These are phyloP conservation scores for Pythium rhizo-oryzae DNA, from an alignment of 352 stramenopile species.

Conservation along the genomic window DNA sequence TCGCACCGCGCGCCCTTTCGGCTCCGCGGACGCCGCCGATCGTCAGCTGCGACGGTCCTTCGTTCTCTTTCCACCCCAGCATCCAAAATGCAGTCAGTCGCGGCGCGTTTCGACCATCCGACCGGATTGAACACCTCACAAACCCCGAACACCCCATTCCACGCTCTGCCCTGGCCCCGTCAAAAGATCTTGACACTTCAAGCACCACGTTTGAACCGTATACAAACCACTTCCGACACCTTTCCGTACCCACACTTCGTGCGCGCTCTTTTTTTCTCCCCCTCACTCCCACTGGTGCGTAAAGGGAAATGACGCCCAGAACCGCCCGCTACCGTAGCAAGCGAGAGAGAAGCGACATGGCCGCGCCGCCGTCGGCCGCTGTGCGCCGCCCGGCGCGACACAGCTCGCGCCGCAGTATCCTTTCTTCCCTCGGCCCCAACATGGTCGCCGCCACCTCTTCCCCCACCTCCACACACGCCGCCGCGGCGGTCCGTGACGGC, in stretches of 20 bases:
- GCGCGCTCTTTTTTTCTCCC: too few relatives aligned
- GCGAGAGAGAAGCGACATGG: slow-evolving; percentile 14
- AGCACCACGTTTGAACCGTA: not conserved
- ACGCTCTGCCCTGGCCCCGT: not conserved
- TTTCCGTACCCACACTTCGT: not conserved
- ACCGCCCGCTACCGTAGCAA: not conserved
- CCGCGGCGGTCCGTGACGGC: slow-evolving; percentile 14
- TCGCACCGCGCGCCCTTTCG: too few relatives aligned
- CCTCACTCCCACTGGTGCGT: too few relatives aligned
- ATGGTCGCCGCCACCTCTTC: not conserved
- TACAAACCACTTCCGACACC: not conserved
- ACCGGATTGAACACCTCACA: not conserved
- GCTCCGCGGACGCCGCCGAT: too few relatives aligned
- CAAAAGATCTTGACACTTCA: not conserved
- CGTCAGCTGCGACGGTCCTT: too few relatives aligned
- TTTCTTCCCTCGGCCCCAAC: slow-evolving; percentile 10
- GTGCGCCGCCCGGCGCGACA: not conserved
- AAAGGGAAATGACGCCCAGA: not conserved
- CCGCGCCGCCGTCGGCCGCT: not conserved
- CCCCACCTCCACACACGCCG: not conserved
- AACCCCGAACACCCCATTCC: not conserved
- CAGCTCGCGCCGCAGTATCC: slow-evolving; percentile 14
- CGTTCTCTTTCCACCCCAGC: too few relatives aligned
- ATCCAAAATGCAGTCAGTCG: too few relatives aligned
- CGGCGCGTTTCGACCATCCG: too few relatives aligned